phyloP scores from a whole-genome alignment of 441 rosid species.

The Euphorbia schlechtendalii region DNA sequence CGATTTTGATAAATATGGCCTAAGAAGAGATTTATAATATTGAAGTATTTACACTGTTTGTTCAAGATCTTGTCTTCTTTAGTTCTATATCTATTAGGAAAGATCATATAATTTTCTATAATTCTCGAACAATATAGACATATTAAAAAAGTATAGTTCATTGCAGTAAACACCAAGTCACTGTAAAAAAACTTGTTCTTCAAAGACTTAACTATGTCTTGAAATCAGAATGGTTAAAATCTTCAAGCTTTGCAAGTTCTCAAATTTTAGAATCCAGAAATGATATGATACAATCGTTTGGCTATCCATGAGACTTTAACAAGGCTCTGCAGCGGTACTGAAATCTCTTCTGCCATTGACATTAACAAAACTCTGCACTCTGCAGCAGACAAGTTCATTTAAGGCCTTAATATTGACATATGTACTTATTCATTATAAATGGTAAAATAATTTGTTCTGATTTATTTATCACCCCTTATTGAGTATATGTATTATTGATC shows the following conservation, averaged over 20 bases:
- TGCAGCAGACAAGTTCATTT: slow-evolving; percentile 21
- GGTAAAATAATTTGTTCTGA: too few relatives aligned
- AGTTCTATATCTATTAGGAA: background rate
- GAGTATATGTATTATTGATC: too few relatives aligned
- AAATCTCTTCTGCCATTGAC: slow-evolving; percentile 41
- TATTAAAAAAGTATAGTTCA: too few relatives aligned
- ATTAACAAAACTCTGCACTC: slow-evolving; percentile 45
- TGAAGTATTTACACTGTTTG: background rate
- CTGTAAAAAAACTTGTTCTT: background rate
- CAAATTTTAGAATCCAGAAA: slow-evolving; percentile 9
- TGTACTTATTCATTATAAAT: too few relatives aligned
- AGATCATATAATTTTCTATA: background rate
- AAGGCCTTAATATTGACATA: background rate
- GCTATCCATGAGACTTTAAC: slow-evolving; percentile 44
- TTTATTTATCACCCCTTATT: too few relatives aligned
- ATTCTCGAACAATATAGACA: too few relatives aligned
- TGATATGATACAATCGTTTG: slow-evolving; percentile 27
- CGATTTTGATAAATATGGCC: too few relatives aligned
- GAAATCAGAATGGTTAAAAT: background rate
- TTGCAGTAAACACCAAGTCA: background rate
- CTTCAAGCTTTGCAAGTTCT: background rate
- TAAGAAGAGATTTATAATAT: too few relatives aligned
- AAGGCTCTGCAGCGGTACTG: slow-evolving; percentile 29
- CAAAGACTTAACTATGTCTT: background rate
- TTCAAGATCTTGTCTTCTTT: background rate